A percentile compares a stretch with the other conserved stretches of the same genome.
Evolutionary conservation across 495 filamentous ascomycete genomes (phyloP).

Genomic region (Trypethelium eluteriae): DNA sequence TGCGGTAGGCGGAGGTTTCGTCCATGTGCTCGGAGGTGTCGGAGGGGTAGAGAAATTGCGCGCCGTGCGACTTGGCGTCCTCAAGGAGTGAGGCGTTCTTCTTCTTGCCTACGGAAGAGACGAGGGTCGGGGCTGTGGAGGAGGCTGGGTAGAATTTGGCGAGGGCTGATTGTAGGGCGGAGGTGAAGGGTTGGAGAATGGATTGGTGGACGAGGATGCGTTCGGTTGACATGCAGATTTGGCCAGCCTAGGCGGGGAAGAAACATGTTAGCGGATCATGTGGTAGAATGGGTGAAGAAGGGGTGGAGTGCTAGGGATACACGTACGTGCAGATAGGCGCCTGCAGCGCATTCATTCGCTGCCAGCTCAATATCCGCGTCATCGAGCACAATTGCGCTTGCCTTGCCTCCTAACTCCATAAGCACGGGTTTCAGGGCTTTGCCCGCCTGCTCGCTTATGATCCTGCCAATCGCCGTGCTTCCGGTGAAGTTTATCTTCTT

Average conservation of each 20-base stretch:
- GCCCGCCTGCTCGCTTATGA: slow-evolving; percentile 51
- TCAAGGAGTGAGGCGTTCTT: slow-evolving; percentile 52
- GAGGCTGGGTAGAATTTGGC: slow-evolving; percentile 26
- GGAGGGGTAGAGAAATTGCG: slow-evolving; percentile 56
- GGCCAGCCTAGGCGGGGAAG: slow-evolving; percentile 49
- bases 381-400: slow-evolving; percentile 50
- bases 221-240: slow-evolving; percentile 91
- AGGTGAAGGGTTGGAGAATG: slow-evolving; percentile 58
- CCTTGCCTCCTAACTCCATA: slow-evolving; percentile 58
- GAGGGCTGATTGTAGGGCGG: slow-evolving; percentile 44
- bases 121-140: slow-evolving; percentile 49
- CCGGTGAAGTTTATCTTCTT: slow-evolving; percentile 60
- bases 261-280: not conserved
- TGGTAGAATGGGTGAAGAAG: not conserved
- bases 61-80: slow-evolving; percentile 63
- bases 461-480: slow-evolving; percentile 48
- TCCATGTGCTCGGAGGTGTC: slow-evolving; percentile 43
- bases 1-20: slow-evolving; percentile 45
- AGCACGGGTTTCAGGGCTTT: slow-evolving; percentile 60
- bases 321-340: slow-evolving; percentile 48
- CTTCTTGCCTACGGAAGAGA: slow-evolving; percentile 51
- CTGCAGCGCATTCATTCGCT: slow-evolving; percentile 44
- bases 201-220: slow-evolving; percentile 72
- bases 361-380: slow-evolving; percentile 53
- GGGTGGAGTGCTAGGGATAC: not conserved